Base-by-base conservation (phyloP, 345 rosid genomes). In the Punica granatum region DNA sequence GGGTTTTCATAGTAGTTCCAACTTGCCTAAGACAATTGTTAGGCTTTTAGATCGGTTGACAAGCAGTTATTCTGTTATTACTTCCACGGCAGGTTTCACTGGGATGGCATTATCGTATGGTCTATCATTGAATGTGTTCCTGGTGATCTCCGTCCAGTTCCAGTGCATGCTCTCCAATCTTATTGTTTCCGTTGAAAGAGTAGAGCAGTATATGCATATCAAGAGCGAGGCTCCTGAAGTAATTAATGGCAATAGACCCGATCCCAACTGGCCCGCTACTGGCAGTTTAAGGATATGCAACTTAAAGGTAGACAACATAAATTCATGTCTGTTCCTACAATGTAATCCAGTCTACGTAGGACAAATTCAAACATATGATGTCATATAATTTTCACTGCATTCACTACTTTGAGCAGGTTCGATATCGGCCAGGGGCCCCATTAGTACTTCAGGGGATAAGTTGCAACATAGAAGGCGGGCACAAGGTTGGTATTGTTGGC, bases 41-140 rank as follows among this genome's bases (percentile, higher is more conserved):
- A 19, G 19, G 25, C 23, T 49, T 49, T 26, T 54, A 13, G n/a
- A 54, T 54, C 10, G 60, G 15, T 54, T 54, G 32, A 54, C 60
- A 25, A 10, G 21, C 0, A 37, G 5, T 18, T 4, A 16, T 7
- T 25, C n/a, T 54, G 30, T 23, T 26, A 18, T 56, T 13, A 1
- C 25, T 53, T 25, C 59, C 59, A 60, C 74, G 69, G 53, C 84
- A 85, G 92, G 92, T 31, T 78, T 75, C 23, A 77, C 83, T 56
- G 92, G 92, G 77, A 85, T 85, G 89, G 86, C 88, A 23, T 67
- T 87, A 67, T 69, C 89, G 15, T 87, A 81, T 46, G 92, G 92
- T 48, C 83, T 87, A 16, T 84, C 92, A 6, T 65, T 87, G 32
- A 85, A 85, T 74, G 68, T 70, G 66, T 80, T 78, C 69, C 67